These are phyloP conservation scores for Sporodiniella umbellata DNA, from an alignment of 371 early-diverging fungal species.

Conservation along the genomic window DNA sequence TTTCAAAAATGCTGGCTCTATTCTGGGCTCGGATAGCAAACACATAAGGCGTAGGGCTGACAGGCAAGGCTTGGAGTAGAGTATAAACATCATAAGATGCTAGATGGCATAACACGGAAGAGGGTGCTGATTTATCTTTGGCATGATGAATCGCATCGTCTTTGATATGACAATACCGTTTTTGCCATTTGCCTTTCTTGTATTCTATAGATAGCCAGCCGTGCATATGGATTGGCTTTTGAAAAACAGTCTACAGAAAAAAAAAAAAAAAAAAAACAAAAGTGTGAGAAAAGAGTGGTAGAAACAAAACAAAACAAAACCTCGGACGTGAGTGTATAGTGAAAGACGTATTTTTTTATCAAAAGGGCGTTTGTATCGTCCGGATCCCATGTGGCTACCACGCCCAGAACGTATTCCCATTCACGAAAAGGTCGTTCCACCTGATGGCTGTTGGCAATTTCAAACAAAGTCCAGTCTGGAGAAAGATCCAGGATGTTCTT, in stretches of 20 bases:
- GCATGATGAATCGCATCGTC: constrained; percentile 69
- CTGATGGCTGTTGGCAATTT: constrained; percentile 77
- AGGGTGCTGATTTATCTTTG: constrained; percentile 49
- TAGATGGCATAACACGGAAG: constrained; percentile 62
- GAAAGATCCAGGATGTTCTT: constrained; percentile 56
- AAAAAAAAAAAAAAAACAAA: too few species aligned
- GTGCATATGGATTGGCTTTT: constrained; percentile 41
- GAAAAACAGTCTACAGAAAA: constrained; percentile 25
- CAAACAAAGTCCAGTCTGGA: constrained; percentile 87
- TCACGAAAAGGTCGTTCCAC: constrained; percentile 85
- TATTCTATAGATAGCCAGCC: constrained; percentile 70
- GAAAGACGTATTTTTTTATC: constrained; percentile 66
- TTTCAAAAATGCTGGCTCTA: constrained; percentile 73
- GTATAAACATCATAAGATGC: constrained; percentile 82
- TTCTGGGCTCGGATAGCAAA: constrained; percentile 86
- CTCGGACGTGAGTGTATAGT: constrained; percentile 42
- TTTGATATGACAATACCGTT: constrained; percentile 61
- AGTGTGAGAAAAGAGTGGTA: too few species aligned
- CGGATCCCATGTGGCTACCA: constrained; percentile 79
- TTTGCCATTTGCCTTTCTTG: constrained; percentile 78
- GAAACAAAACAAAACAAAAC: too few species aligned
- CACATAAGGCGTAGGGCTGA: constrained; percentile 74
- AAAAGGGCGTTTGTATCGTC: constrained; percentile 70
- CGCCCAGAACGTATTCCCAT: constrained; percentile 84
- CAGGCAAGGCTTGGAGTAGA: constrained; percentile 42